These are phyloP conservation scores for Phytophthora agathidicida DNA, from an alignment of 352 stramenopile genomes.

Conservation along the genomic window DNA sequence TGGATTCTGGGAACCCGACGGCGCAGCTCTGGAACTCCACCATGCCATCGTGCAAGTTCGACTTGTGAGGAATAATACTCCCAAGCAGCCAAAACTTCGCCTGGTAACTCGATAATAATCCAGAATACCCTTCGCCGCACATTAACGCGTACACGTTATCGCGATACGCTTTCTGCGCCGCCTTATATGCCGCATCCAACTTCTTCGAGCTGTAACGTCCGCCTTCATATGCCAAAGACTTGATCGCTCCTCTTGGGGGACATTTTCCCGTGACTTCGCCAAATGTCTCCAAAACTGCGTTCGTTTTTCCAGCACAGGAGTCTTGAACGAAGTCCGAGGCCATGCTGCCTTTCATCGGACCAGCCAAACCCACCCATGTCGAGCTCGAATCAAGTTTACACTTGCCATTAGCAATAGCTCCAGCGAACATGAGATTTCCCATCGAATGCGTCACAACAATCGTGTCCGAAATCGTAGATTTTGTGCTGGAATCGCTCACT, in stretches of 20 bases:
- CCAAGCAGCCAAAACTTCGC: slow-evolving; percentile 10
- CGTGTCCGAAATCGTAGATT: slow-evolving; percentile 8
- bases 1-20: slow-evolving; percentile 24
- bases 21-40: slow-evolving; percentile 26
- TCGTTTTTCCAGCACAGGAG: slow-evolving; percentile 10
- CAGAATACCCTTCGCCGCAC: slow-evolving; percentile 27
- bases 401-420: slow-evolving; percentile 18
- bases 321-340: slow-evolving; percentile 18
- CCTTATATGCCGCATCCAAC: slow-evolving; percentile 19
- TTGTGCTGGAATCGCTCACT: slow-evolving; percentile 11
- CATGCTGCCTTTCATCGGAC: slow-evolving; percentile 23
- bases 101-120: slow-evolving; percentile 24
- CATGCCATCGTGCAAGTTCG: slow-evolving; percentile 28
- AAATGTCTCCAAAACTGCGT: slow-evolving; percentile 8
- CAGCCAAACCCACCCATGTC: slow-evolving; percentile 35
- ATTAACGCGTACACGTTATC: slow-evolving; percentile 30
- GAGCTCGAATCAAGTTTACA: slow-evolving; percentile 24
- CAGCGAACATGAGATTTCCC: slow-evolving; percentile 24
- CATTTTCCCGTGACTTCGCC: slow-evolving; percentile 8
- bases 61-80: slow-evolving; percentile 20
- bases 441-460: slow-evolving; percentile 24
- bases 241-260: slow-evolving; percentile 3
- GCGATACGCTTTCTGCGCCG: slow-evolving; percentile 25
- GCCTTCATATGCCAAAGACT: slow-evolving; percentile 32
- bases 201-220: slow-evolving; percentile 14